Conservation (phyloP, 352 stramenopile species). For the Achlya hypogyna region DNA sequence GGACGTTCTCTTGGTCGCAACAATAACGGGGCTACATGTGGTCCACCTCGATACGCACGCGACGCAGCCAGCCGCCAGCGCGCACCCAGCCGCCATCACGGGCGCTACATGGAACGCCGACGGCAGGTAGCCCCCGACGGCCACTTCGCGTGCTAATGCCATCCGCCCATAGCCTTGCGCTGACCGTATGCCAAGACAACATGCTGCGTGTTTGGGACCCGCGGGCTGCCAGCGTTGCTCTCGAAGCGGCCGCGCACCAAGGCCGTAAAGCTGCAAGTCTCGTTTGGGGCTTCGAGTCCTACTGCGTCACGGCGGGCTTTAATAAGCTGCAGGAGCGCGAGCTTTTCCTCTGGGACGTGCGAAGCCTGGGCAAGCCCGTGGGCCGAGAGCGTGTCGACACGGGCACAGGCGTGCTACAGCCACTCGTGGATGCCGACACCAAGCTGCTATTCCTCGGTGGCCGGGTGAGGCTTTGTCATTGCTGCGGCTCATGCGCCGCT, state of each 20-base stretch:
- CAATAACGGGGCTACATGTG: constrained; percentile 32
- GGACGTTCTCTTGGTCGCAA: constrained; percentile 35
- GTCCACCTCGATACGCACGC: constrained; percentile 38
- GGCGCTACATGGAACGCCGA: constrained; percentile 62
- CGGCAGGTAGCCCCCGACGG: constrained; percentile 26
- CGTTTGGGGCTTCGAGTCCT: constrained; percentile 44
- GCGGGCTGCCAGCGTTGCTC: constrained; percentile 18
- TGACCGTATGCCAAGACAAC: constrained; percentile 37
- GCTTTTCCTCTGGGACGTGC: constrained; percentile 67
- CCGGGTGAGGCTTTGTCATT: constrained; percentile 24
- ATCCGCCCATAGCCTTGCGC: constrained; percentile 23
- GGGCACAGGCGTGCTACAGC: constrained; percentile 53
- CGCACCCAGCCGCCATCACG: constrained; percentile 22
- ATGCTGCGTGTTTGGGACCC: constrained; percentile 48
- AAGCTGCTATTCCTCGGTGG: constrained; percentile 61
- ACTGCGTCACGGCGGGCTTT: constrained; percentile 52
- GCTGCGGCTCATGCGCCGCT: neutral
- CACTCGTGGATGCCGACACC: constrained; percentile 58
- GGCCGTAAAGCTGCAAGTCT: constrained; percentile 42
- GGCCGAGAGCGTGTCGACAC: constrained; percentile 54
- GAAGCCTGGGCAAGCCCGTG: constrained; percentile 38
- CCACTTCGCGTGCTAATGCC: neutral
- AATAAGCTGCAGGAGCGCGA: constrained; percentile 61
- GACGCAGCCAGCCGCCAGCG: constrained; percentile 17
- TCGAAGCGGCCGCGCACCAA: constrained; percentile 32